phyloP scores from a whole-genome alignment of 2,329 filamentous ascomycete species.

The Magnaporthiopsis poae region DNA sequence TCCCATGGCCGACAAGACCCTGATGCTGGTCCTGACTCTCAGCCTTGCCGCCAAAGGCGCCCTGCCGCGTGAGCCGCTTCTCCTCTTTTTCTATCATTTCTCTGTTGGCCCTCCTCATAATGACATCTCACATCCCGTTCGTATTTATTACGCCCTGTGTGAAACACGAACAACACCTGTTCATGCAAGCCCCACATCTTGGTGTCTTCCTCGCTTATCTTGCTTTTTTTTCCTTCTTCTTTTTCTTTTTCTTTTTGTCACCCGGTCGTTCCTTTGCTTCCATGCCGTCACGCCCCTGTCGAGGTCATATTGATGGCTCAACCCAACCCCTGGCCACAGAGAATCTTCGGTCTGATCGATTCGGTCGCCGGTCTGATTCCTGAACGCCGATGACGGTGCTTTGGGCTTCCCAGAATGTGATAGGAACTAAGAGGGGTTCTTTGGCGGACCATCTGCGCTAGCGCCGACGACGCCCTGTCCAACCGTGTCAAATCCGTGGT shows the following conservation, averaged over 20 bases:
- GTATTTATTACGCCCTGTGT: no score
- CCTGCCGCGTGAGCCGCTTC: constrained; percentile 54
- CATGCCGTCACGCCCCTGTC: neutral
- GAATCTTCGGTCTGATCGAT: neutral
- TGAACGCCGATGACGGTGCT: neutral
- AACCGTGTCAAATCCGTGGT: constrained; percentile 2
- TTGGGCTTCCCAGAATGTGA: neutral
- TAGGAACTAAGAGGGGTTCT: neutral
- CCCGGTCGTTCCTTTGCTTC: neutral
- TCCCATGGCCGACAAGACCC: constrained; percentile 89
- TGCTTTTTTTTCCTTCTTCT: neutral
- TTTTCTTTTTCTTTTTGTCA: neutral
- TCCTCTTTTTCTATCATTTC: neutral
- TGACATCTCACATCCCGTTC: no score
- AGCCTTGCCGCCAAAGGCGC: constrained; percentile 74
- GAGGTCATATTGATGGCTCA: neutral
- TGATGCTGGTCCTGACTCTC: constrained; percentile 89
- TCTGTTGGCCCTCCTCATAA: neutral
- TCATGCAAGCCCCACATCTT: neutral
- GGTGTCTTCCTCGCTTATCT: no score
- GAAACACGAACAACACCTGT: neutral
- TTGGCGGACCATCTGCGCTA: neutral
- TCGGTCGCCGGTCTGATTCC: neutral
- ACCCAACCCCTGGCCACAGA: no score
- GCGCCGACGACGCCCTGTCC: neutral